These are phyloP conservation scores for Fusarium sp. DNA, from an alignment of 2,329 filamentous ascomycete species.

Conservation along the genomic window DNA sequence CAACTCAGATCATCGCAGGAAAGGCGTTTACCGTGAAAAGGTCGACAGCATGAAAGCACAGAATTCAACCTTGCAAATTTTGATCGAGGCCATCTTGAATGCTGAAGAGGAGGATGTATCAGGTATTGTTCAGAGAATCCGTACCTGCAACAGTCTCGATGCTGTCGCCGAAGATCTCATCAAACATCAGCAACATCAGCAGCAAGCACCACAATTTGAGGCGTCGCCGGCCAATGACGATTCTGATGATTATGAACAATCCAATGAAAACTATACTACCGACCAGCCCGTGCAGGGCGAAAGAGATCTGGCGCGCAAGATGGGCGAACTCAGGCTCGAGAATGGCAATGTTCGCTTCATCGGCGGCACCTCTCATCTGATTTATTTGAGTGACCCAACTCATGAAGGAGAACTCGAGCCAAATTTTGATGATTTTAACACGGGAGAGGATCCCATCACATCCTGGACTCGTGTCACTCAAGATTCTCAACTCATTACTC, in stretches of 20 bases:
- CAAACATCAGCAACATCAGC: slow-evolving; percentile 52
- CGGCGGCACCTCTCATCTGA: slow-evolving; percentile 92
- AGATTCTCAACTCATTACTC: slow-evolving; percentile 81
- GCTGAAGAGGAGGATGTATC: slow-evolving; percentile 88
- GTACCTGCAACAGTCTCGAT: slow-evolving; percentile 81
- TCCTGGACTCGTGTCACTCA: slow-evolving; percentile 91
- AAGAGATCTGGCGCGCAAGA: slow-evolving; percentile 87
- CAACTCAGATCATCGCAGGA: slow-evolving; percentile 93
- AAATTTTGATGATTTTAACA: slow-evolving; percentile 59
- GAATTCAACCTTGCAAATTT: slow-evolving; percentile 88
- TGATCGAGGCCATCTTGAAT: slow-evolving; percentile 93
- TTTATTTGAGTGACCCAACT: slow-evolving; percentile 74
- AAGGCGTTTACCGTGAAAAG: slow-evolving; percentile 97
- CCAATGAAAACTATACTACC: slow-evolving; percentile 55
- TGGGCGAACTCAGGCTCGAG: slow-evolving; percentile 89
- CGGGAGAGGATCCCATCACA: slow-evolving; percentile 76
- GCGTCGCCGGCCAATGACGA: slow-evolving; percentile 54
- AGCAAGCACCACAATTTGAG: slow-evolving; percentile 50
- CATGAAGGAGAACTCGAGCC: slow-evolving; percentile 55
- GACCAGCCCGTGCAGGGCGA: slow-evolving; percentile 68
- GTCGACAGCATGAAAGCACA: slow-evolving; percentile 87
- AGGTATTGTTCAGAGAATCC: slow-evolving; percentile 84
- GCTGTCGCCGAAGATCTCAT: slow-evolving; percentile 65
- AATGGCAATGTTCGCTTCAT: slow-evolving; percentile 92
- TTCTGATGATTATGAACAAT: slow-evolving; percentile 56